Percentiles rank a stretch among this genome's conserved stretches.
phyloP scores from a whole-genome alignment of 176 grass and related monocot species.

The Hyparrhenia diplandra region DNA sequence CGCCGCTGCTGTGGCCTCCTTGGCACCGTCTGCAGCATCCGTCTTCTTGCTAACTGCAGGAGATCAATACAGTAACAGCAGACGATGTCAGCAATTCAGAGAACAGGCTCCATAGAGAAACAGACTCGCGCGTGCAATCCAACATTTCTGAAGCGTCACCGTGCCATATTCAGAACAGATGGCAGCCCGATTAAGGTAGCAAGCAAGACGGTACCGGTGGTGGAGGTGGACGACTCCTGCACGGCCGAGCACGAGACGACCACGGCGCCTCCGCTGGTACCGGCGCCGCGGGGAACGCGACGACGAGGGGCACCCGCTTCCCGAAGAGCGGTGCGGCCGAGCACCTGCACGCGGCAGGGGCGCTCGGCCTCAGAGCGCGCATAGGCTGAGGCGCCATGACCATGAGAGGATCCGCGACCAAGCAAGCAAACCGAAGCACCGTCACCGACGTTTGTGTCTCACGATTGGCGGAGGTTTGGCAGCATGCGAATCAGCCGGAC shows the following conservation, averaged over 20 bases:
- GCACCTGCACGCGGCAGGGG: constrained; percentile 19
- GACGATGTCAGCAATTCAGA: not conserved
- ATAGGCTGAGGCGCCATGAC: constrained; percentile 43
- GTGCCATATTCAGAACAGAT: not conserved
- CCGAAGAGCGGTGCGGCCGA: constrained; percentile 23
- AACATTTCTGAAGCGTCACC: not conserved
- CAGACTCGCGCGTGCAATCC: not conserved
- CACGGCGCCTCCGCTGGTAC: not conserved
- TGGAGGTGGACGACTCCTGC: constrained; percentile 42
- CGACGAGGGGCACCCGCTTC: constrained; percentile 16
- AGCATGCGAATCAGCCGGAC: not conserved
- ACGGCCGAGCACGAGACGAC: constrained; percentile 36
- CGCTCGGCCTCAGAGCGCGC: constrained; percentile 18
- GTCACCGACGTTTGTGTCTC: not conserved
- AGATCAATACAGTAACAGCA: not conserved
- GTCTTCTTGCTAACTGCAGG: constrained; percentile 27
- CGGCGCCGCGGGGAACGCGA: constrained; percentile 24
- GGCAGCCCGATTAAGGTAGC: not conserved
- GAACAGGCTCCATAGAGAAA: not conserved
- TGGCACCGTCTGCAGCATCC: constrained; percentile 20
- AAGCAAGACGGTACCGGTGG: constrained; percentile 27
- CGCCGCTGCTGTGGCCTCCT: constrained; percentile 30
- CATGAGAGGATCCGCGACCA: not conserved
- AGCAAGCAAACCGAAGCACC: not conserved
- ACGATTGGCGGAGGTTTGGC: not conserved